Base-by-base conservation (phyloP, 495 filamentous ascomycete genomes). In the Aspergillus bertholletiae region DNA sequence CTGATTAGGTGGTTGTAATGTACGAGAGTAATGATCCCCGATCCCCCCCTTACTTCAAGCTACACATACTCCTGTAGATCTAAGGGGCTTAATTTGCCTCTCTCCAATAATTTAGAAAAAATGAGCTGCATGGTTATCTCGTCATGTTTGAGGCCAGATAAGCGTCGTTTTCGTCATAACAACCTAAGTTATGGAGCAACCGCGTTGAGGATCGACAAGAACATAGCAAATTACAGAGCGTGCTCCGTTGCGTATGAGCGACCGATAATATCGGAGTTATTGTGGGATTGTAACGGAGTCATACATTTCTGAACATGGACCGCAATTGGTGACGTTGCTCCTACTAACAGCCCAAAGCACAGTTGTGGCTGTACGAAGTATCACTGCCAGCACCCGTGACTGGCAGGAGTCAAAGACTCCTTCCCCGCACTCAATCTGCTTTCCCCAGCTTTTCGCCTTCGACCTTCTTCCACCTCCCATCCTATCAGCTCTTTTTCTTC, bases 101-200 rank as follows among this genome's bases (percentile, higher is more conserved):
- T n/a, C 23, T 0, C 12, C 3, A 30, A 13, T 32, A 20, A 48
- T n/a, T n/a, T 48, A 48, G 22, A 20, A 17, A n/a, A 15, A 12
- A 30, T 18, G n/a, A 28, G 18, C 22, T 30, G 15, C 24, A 48
- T 11, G 11, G 11, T 37, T n/a, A 5, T n/a, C 34, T 37, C 13
- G 13, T n/a, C 13, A 3, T 37, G 9, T 15, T n/a, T 37, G 34
- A 37, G 34, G 34, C 13, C 34, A 37, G 39, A 44, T 46, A 22
- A 28, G 26, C 39, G 43, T 22, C 21, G 27, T 9, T 55, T 56
- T 64, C 63, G 63, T 64, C 60, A 66, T 64, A 43, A 57, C 57
- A 58, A 56, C 59, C 28, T 58, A 47, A 57, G 27, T 37, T 23
- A 45, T 49, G 44, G 45, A 58, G 45, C 34, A 53, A 44, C 49